Conservation (phyloP, 2,329 filamentous ascomycete species). For the Aspergillus sp. region DNA sequence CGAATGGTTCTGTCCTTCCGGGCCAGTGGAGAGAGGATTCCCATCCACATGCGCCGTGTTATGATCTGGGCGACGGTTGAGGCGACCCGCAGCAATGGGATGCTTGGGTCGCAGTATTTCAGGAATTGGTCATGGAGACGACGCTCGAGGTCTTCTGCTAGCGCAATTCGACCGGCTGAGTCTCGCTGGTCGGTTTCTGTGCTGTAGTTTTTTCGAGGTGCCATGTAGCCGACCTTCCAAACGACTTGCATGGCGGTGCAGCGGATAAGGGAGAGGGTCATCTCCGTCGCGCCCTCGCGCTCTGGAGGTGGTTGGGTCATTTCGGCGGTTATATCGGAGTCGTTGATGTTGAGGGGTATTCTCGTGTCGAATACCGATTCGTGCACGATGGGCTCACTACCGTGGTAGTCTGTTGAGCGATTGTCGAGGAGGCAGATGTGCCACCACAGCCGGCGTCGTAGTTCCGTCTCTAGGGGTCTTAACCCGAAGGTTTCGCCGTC, state of each 20-base stretch:
- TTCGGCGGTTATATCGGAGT: slow-evolving; percentile 47
- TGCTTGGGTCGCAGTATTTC: slow-evolving; percentile 14
- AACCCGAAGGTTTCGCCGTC: slow-evolving; percentile 48
- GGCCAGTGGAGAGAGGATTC: slow-evolving; percentile 13
- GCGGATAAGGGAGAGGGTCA: slow-evolving; percentile 49
- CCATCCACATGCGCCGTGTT: slow-evolving; percentile 20
- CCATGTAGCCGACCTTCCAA: slow-evolving; percentile 33
- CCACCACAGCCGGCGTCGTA: slow-evolving; percentile 52
- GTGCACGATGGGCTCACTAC: slow-evolving; percentile 41
- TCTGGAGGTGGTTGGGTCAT: slow-evolving; percentile 46
- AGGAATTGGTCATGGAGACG: slow-evolving; percentile 18
- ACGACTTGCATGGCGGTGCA: slow-evolving; percentile 48
- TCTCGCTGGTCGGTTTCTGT: neutral
- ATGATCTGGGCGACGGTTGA: slow-evolving; percentile 16
- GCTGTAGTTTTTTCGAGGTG: slow-evolving; percentile 15
- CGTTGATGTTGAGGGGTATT: slow-evolving; percentile 51
- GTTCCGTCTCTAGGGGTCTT: slow-evolving; percentile 46
- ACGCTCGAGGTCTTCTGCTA: slow-evolving; percentile 15
- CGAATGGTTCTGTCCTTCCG: slow-evolving; percentile 2
- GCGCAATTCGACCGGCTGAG: neutral
- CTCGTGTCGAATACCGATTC: slow-evolving; percentile 44
- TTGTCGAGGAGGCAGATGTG: slow-evolving; percentile 47
- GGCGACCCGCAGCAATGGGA: slow-evolving; percentile 12
- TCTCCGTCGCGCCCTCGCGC: slow-evolving; percentile 51
- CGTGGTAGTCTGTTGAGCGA: slow-evolving; percentile 47